Evolutionary conservation across 345 rosid genomes (phyloP), one percentile per base, ranked within the genome.

Genomic region (Erucastrum elatum): DNA sequence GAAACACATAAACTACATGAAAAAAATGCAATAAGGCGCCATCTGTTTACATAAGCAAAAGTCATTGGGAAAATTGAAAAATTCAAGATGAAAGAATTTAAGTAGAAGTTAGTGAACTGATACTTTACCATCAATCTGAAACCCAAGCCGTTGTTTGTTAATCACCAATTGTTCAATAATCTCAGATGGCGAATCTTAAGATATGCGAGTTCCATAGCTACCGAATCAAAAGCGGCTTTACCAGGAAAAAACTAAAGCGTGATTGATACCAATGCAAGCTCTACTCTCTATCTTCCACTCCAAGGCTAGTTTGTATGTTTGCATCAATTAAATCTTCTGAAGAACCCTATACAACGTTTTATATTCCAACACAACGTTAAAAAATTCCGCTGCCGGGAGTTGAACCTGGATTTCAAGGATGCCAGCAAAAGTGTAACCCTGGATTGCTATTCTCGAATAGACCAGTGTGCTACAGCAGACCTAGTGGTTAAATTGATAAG

Each of bases 211-310:
- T 30, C 5, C 7, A 58, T 81, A 6, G 41, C 69, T 92, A 90
- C 97, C 89, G 78, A 87, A 82, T 90, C 97, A 68, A 94, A 75
- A 27, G 97, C 95, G 10, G 91, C 78, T 87, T 88, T 39, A 58
- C 92, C 97, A 17, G 93, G 91, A 81, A 90, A 94, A 61, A 94
- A 94, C 97, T 94, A 84, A 82, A 77, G 76, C 75, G 44, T n/a
- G 44, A 41, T 64, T 55, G 61, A 17, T 0, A 13, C n/a, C 96
- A 62, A 92, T 84, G 88, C 97, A 85, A 82, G 91, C 97, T 82
- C 89, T 84, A 68, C 89, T 89, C 68, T 89, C 89, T 63, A 64
- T 85, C 81, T 78, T 92, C 77, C 84, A 88, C 86, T 85, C 87
- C 87, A 35, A 35, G 39, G 39, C 39, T 6, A 34, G 37, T 34